Conservation (phyloP, 306 rosid species). For the Glycyrrhiza uralensis region DNA sequence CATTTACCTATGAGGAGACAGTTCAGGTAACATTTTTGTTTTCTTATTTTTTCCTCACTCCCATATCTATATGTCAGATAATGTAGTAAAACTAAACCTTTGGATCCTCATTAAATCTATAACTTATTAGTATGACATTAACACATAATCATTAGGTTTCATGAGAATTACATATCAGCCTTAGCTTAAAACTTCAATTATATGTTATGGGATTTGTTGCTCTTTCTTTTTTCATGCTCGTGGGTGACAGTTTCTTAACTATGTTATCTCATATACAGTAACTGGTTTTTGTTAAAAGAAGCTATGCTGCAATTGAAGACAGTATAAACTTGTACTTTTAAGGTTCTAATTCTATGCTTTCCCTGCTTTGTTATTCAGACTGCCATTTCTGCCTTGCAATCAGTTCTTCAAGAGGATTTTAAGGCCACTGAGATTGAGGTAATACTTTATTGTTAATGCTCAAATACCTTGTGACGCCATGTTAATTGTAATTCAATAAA, state of each 20-base stretch:
- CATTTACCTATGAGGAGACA: constrained; percentile 87
- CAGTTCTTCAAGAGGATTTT: constrained; percentile 98
- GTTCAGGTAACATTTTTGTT: constrained; percentile 67
- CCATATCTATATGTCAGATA: constrained; percentile 4
- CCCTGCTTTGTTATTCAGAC: constrained; percentile 49
- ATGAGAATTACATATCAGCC: not conserved
- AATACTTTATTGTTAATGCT: constrained; percentile 1
- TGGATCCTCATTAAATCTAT: not conserved
- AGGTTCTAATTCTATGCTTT: not conserved
- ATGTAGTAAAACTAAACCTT: not conserved
- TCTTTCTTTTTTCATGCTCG: not conserved
- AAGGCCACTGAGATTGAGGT: constrained; percentile 99
- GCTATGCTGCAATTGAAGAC: not conserved
- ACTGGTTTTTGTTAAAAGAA: not conserved
- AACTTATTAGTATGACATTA: not conserved
- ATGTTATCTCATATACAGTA: not conserved
- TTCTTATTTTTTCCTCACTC: not conserved
- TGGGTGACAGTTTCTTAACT: not conserved
- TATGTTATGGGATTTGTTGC: not conserved
- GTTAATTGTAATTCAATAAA: constrained; percentile 2
- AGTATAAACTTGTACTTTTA: not conserved
- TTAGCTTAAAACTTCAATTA: not conserved
- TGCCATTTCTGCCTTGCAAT: constrained; percentile 95
- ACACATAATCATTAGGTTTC: not conserved
- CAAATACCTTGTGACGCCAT: not conserved